Base-by-base conservation (phyloP, 257 asterid species). In the Schizonepeta tenuifolia region DNA sequence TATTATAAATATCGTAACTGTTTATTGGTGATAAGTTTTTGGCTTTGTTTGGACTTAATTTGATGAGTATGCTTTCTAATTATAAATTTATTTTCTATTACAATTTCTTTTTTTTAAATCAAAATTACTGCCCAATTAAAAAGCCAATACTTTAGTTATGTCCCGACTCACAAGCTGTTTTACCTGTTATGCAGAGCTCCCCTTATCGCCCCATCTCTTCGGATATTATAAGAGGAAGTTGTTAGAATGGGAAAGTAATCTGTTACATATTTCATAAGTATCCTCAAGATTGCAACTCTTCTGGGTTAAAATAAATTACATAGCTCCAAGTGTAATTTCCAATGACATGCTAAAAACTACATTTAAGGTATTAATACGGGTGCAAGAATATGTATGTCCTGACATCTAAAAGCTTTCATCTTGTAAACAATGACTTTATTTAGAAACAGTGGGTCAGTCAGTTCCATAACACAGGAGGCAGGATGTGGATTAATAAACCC, bases 1-100 rank as follows among this genome's bases (percentile, higher is more conserved):
- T 6, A 31, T 31, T 31, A 0, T 8, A 17, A 40, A 13, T 49
- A 31, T 41, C 20, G 3, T 51, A 38, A 61, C 3, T 5, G 31
- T 51, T 50, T 15, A 53, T 40, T 61, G 24, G 53, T 20, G 43
- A 13, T 35, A 60, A 69, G 67, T 21, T 8, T 38, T 54, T 41
- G 22, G 59, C 41, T 69, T 40, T 53, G 28, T 47, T 9, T 76
- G 50, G 31, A 55, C 55, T 76, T 69, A 8, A 47, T 15, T 46
- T 67, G 71, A 65, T 54, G 62, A 76, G 1, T 44, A 14, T 26
- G 10, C 11, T 12, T 43, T 43, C 54, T 20, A 56, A 47, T 18
- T 40, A 9, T 10, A 15, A 11, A 21, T 71, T 56, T 65, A 46
- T 4, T 28, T 5, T 70, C 3, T 9, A 9, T 36, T 38, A 36